Percentiles rank a stretch among this genome's conserved stretches.
These are phyloP conservation scores for Drechslerella dactyloides DNA, from an alignment of 2,329 filamentous ascomycete genomes.

Conservation along the genomic window DNA sequence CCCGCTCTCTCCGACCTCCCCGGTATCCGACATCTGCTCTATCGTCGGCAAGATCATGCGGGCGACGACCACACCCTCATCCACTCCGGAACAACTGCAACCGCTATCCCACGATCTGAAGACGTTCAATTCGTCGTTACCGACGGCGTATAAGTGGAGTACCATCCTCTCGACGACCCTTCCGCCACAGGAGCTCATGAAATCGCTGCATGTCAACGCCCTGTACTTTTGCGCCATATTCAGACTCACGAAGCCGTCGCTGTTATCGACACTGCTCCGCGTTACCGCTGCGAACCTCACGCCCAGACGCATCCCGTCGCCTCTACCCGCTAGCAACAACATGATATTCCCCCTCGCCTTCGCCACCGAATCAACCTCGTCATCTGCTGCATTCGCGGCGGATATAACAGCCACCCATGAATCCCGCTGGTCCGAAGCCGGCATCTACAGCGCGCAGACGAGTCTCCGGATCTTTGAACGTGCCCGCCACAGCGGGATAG, in stretches of 20 bases:
- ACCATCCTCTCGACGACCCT: constrained; percentile 27
- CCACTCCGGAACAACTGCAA: constrained; percentile 33
- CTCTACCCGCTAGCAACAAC: neutral
- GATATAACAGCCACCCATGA: constrained; percentile 26
- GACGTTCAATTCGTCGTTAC: constrained; percentile 27
- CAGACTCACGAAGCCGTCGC: constrained; percentile 26
- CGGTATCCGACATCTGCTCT: constrained; percentile 19
- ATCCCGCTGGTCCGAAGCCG: constrained; percentile 36
- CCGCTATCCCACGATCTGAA: constrained; percentile 41
- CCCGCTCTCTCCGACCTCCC: constrained; percentile 17
- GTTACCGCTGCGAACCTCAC: neutral
- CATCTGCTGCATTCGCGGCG: constrained; percentile 5
- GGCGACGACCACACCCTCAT: constrained; percentile 21
- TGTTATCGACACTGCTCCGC: constrained; percentile 25
- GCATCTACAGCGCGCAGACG: constrained; percentile 38
- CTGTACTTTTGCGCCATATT: constrained; percentile 44
- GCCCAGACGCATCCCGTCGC: neutral
- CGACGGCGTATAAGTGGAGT: constrained; percentile 23
- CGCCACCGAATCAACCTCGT: neutral
- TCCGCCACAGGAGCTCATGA: constrained; percentile 29
- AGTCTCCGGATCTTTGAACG: constrained; percentile 40
- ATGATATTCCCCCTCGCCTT: constrained; percentile 9
- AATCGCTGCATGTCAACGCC: constrained; percentile 36
- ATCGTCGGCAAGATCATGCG: constrained; percentile 38
- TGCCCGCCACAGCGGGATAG: constrained; percentile 26